A percentile compares a stretch with the other conserved stretches of the same genome.
phyloP scores from a whole-genome alignment of 2,329 filamentous ascomycete genomes.

The Clonostachys solani region DNA sequence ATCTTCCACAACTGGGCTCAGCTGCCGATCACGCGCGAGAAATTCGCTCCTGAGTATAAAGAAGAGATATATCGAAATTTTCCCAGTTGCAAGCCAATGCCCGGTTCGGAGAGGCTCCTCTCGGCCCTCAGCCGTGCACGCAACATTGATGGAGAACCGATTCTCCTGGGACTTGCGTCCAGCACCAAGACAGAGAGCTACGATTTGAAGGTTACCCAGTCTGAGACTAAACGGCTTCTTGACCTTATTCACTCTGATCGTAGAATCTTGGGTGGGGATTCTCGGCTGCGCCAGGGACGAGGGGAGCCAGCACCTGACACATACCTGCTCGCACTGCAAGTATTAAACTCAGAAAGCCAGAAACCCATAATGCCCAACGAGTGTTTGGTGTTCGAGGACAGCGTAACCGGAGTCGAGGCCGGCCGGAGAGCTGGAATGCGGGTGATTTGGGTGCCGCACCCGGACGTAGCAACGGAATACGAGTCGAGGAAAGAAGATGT shows the following conservation, averaged over 20 bases:
- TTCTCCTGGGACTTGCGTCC: conserved; percentile 64
- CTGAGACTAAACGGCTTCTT: conserved; percentile 13
- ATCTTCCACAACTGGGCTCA: conserved; percentile 67
- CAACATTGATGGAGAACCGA: conserved; percentile 12
- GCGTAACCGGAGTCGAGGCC: conserved; percentile 66
- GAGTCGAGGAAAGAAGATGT: conserved; percentile 1
- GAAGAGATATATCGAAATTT: conserved; percentile 19
- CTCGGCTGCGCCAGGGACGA: conserved; percentile 53
- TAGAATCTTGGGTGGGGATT: conserved; percentile 62
- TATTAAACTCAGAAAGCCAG: conserved; percentile 45
- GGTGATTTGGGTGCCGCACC: conserved; percentile 68
- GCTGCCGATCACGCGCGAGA: conserved; percentile 53
- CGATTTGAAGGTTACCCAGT: conserved; percentile 49
- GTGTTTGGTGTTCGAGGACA: conserved; percentile 73
- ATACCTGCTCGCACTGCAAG: conserved; percentile 62
- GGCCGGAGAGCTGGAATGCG: conserved; percentile 70
- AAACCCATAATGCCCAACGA: conserved; percentile 54
- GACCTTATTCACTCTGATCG: conserved; percentile 45
- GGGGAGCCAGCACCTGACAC: conserved; percentile 74
- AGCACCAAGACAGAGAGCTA: conserved; percentile 56
- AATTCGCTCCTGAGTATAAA: conserved; percentile 20
- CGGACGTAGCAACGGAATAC: conserved; percentile 39
- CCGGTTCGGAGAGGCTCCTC: conserved; percentile 57
- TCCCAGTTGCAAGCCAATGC: conserved; percentile 47
- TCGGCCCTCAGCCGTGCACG: conserved; percentile 26